phyloP scores from a whole-genome alignment of 805 yeast genomes.

The Ogataea pilisensis region DNA sequence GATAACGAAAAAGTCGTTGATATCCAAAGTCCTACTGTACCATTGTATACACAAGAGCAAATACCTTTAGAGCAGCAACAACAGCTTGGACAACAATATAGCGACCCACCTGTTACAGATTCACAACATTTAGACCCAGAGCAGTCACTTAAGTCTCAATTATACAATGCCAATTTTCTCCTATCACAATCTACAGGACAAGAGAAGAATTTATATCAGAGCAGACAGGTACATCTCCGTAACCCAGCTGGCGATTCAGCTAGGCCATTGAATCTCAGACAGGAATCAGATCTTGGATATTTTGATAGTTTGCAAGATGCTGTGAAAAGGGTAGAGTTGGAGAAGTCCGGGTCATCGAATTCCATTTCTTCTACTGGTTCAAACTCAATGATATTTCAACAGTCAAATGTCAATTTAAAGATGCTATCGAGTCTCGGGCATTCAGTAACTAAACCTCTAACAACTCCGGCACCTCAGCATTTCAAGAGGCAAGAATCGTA shows the following conservation, averaged over 20 bases:
- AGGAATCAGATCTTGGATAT: neutral
- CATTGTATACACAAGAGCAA: neutral
- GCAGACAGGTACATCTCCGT: too few species aligned
- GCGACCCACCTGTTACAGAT: neutral
- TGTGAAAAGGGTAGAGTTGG: neutral
- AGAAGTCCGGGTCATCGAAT: slow-evolving; percentile 23
- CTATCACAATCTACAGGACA: slow-evolving; percentile 53
- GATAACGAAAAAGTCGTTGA: slow-evolving; percentile 30
- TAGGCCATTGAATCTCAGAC: too few species aligned
- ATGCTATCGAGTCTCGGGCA: neutral
- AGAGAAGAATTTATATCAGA: slow-evolving; percentile 31
- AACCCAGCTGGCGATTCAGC: too few species aligned
- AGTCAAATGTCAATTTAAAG: slow-evolving; percentile 18
- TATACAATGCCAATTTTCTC: slow-evolving; percentile 16
- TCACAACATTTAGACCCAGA: neutral
- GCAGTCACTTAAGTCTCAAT: slow-evolving; percentile 4
- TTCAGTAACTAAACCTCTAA: neutral
- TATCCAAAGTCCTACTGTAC: slow-evolving; percentile 4
- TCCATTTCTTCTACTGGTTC: slow-evolving; percentile 6
- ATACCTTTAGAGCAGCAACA: neutral
- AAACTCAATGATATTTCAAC: slow-evolving; percentile 23
- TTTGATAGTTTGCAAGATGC: slow-evolving; percentile 1
- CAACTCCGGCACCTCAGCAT: slow-evolving; percentile 9
- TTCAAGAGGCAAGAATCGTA: slow-evolving; percentile 21
- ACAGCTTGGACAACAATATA: neutral